Evolutionary conservation across 176 grass and related monocot species (phyloP), one percentile per base, ranked within the genome.

Genomic region (Thinopyrum elongatum): DNA sequence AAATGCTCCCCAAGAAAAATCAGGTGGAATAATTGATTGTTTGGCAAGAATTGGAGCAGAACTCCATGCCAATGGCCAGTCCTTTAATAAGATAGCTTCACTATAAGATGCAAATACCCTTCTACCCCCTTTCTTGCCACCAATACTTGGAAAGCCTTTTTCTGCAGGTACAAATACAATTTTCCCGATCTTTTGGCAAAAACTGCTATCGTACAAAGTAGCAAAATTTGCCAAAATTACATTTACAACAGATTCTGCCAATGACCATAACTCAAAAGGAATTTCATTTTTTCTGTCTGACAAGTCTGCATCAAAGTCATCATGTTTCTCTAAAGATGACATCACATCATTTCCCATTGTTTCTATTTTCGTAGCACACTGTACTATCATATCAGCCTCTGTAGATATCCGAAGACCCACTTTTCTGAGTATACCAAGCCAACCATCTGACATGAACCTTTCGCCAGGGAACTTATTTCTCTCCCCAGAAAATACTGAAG

Each of bases 1-100:
- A 92, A 98, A 98, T 94, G 95, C 89, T 76, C 89, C 93, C 91
- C 89, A 91, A 81, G 95, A 95, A 92, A 92, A 98, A 63, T 98
- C 95, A 79, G 95, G 93, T 28, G 93, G 95, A 31, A 98, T 61
- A 88, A 95, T 85, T 87, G 89, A 84, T 87, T 98, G 93, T 39
- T 92, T 98, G 31, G 83, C 83, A 67, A 98, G 83, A 89, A 98
- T 95, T 65, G 95, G 91, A 86, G 93, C 93, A 80, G 90, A 89
- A 64, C 89, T 98, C 95, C 95, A 98, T 3, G 88, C 91, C 83
- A 98, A 74, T 39, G 93, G 93, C 95, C 95, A 98, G 69, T 98
- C 95, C 83, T 94, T 92, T 81, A 88, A 88, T 65, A 98, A 83
- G 61, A 91, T 90, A 76, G 95, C 88, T 71, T 94, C 95, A 49